Percentiles rank a stretch among this genome's conserved stretches.
Conservation (phyloP, 768 basidiomycete species). For the Cystofilobasidium capitatum region DNA sequence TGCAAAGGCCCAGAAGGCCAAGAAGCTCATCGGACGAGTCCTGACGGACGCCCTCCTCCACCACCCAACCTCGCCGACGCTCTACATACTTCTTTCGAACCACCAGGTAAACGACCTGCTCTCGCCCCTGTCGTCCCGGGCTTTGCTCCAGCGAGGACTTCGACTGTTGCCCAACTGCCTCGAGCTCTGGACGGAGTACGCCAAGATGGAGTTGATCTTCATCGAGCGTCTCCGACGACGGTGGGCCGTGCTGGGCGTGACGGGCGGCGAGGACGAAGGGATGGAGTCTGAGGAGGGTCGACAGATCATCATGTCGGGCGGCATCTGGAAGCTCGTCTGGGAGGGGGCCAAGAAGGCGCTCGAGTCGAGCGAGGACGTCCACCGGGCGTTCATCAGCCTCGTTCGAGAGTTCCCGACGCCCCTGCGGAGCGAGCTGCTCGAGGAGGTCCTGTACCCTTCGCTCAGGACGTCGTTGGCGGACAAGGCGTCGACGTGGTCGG, state of each 20-base stretch:
- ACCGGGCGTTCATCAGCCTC: conserved; percentile 38
- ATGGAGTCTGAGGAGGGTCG: conserved; percentile 44
- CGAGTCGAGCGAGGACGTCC: conserved; percentile 45
- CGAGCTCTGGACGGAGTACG: conserved; percentile 80
- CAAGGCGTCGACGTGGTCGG: conserved; percentile 30
- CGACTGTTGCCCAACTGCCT: conserved; percentile 62
- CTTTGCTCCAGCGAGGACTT: conserved; percentile 73
- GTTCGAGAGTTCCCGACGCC: conserved; percentile 38
- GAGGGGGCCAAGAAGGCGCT: conserved; percentile 58
- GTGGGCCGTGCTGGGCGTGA: conserved; percentile 70
- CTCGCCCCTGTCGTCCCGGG: conserved; percentile 53
- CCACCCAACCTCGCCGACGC: conserved; percentile 43
- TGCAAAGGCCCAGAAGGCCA: conserved; percentile 68
- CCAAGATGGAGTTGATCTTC: conserved; percentile 80
- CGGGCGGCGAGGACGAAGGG: conserved; percentile 28
- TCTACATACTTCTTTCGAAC: conserved; percentile 34
- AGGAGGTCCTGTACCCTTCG: conserved; percentile 33
- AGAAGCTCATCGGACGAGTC: conserved; percentile 67
- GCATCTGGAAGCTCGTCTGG: conserved; percentile 69
- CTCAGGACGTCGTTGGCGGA: conserved; percentile 19
- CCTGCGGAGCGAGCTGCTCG: conserved; percentile 31
- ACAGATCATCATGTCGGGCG: conserved; percentile 62
- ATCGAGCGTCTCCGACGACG: conserved; percentile 67
- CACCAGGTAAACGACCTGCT: conserved; percentile 24
- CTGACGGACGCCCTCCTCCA: conserved; percentile 78